Evolutionary conservation across 2,329 filamentous ascomycete genomes (phyloP).

Genomic region (Didymella pomorum): DNA sequence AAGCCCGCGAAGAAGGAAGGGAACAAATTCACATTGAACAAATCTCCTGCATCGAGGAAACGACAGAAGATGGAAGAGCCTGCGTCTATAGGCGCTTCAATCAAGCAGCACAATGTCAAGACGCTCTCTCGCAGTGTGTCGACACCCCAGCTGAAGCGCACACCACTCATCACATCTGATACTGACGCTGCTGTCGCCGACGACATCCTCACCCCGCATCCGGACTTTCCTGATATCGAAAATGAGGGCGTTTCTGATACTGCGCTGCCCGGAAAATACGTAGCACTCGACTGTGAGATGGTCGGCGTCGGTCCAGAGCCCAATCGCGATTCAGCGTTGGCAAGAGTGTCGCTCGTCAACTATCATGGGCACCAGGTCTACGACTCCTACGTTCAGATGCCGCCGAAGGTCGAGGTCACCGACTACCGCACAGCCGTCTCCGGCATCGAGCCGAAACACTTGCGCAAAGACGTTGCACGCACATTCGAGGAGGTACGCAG

Average conservation of each 20-base stretch:
- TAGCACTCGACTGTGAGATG: constrained; percentile 98
- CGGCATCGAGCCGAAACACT: constrained; percentile 77
- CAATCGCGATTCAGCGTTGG: constrained; percentile 76
- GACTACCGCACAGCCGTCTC: constrained; percentile 91
- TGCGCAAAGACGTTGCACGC: constrained; percentile 61
- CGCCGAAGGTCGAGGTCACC: constrained; percentile 73
- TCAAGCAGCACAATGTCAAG: constrained; percentile 54
- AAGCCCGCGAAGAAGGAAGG: constrained; percentile 43
- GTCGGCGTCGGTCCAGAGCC: constrained; percentile 77
- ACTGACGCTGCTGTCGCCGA: constrained; percentile 64
- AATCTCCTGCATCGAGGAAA: constrained; percentile 38
- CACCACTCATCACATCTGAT: constrained; percentile 60
- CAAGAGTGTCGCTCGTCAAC: constrained; percentile 89
- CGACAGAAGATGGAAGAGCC: constrained; percentile 52
- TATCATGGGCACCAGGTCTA: constrained; percentile 93
- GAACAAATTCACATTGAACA: constrained; percentile 30
- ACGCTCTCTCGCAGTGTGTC: constrained; percentile 48
- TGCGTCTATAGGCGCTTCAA: constrained; percentile 42
- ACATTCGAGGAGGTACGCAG: constrained; percentile 78
- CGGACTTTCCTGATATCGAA: constrained; percentile 51
- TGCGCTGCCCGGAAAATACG: constrained; percentile 82
- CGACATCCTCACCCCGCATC: constrained; percentile 57
- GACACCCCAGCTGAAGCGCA: constrained; percentile 46
- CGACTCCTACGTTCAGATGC: constrained; percentile 85
- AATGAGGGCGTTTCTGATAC: constrained; percentile 59